Base-by-base conservation (phyloP, 2,329 filamentous ascomycete species). In the Penicillium verrucosum region DNA sequence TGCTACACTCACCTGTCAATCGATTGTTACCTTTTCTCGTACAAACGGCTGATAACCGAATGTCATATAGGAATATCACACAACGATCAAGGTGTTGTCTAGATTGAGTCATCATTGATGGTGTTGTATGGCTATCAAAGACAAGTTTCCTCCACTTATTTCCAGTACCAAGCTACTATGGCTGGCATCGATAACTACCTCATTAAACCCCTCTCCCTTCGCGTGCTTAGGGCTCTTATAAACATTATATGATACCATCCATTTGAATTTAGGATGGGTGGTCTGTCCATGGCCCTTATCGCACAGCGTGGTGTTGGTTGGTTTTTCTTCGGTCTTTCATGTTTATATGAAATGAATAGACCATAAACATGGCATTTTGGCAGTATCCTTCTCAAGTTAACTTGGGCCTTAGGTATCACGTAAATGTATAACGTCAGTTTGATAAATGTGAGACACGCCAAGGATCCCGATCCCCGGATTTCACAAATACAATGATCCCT, bases 141-240 rank as follows among this genome's bases (percentile, higher is more conserved):
- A 29, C 27, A 21, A 21, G 68, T 72, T n/a, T 68, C 69, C 11
- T 72, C 69, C 6, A 62, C 64, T 46, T 48, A 58, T 9, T 69
- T 70, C 62, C 70, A 72, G 46, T 58, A 72, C 32, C 67, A 70
- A 42, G 70, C 69, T 16, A 59, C 65, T 30, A 60, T 60, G 8
- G 69, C 66, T 5, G 70, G 70, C 9, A 64, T 70, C 29, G 66
- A 73, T 32, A 65, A 70, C n/a, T 73, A 72, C 45, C 54, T 73
- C 37, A 65, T 70, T 51, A 72, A 72, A 45, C 69, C 69, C 7
- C 57, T 72, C 23, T 70, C 70, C n/a, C 65, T 72, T 49, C 60
- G 58, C 49, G 65, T 68, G 29, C 56, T 72, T 47, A 69, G 64
- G 60, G 65, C 58, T 58, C 63, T 69, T 47, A 68, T 72, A 64